Conservation (phyloP, 163 green algal species). For the Prototheca wickerhamii region DNA sequence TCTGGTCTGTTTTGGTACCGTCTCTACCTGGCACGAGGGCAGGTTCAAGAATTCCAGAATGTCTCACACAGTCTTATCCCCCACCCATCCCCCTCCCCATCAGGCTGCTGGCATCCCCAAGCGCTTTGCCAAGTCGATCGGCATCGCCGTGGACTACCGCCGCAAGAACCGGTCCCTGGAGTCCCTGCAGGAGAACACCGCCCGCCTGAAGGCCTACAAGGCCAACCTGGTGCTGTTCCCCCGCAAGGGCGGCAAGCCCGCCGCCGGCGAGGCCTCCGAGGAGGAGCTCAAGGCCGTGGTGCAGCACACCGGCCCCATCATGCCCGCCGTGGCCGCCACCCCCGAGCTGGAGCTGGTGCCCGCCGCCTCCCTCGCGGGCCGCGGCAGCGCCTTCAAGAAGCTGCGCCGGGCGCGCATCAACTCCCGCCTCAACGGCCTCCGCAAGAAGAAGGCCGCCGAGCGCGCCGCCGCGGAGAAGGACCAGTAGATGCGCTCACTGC, state of each 20-base stretch:
- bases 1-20: too few relatives aligned
- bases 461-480: slow-evolving; percentile 64
- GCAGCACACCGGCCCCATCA: slow-evolving; percentile 67
- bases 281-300: slow-evolving; percentile 60
- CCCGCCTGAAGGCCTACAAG: slow-evolving; percentile 95
- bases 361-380: too few relatives aligned
- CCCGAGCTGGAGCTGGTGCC: slow-evolving; percentile 67
- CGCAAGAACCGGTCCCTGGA: slow-evolving; percentile 91
- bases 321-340: slow-evolving; percentile 52
- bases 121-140: slow-evolving; percentile 86
- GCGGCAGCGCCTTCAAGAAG: slow-evolving; percentile 72
- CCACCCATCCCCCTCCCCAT: slow-evolving; percentile 30
- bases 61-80: not conserved
- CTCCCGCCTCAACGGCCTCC: slow-evolving; percentile 58
- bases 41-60: too few relatives aligned
- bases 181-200: slow-evolving; percentile 88
- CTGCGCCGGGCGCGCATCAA: slow-evolving; percentile 90
- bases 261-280: slow-evolving; percentile 74
- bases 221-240: slow-evolving; percentile 96
- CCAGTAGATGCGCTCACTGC: too few relatives aligned
- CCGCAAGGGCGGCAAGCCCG: slow-evolving; percentile 77
- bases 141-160: slow-evolving; percentile 95
- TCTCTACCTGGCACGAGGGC: too few relatives aligned
- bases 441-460: slow-evolving; percentile 74
- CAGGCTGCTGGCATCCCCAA: slow-evolving; percentile 86